Evolutionary conservation across 495 filamentous ascomycete species (phyloP).

Genomic region (Lasiosphaeris hirsuta): DNA sequence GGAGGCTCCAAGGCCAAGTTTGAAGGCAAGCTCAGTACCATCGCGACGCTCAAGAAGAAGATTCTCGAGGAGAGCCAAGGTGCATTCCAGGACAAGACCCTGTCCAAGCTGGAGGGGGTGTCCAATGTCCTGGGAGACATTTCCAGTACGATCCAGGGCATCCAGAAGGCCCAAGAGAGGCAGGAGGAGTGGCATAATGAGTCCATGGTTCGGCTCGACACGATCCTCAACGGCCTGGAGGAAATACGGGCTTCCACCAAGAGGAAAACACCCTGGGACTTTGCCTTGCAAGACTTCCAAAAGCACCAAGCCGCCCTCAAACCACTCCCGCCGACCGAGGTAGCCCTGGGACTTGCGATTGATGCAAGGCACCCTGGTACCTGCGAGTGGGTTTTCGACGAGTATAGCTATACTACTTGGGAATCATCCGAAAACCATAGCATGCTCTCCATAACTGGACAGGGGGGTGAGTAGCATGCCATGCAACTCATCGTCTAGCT

Average conservation of each 20-base stretch:
- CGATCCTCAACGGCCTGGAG: slow-evolving; percentile 17
- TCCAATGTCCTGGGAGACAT: slow-evolving; percentile 16
- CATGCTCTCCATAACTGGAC: slow-evolving; percentile 21
- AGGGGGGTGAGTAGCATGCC: slow-evolving; percentile 16
- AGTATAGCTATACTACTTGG: slow-evolving; percentile 10
- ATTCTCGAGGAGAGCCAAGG: slow-evolving; percentile 27
- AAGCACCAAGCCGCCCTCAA: slow-evolving; percentile 10
- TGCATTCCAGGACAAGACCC: slow-evolving; percentile 28
- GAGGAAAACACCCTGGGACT: slow-evolving; percentile 26
- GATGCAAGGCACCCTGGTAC: slow-evolving; percentile 19
- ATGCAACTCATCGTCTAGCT: too few relatives aligned
- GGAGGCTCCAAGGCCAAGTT: slow-evolving; percentile 26
- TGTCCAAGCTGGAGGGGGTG: slow-evolving; percentile 20
- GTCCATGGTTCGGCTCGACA: slow-evolving; percentile 12
- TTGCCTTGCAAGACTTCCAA: slow-evolving; percentile 22
- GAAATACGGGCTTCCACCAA: slow-evolving; percentile 23
- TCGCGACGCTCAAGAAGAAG: slow-evolving; percentile 24
- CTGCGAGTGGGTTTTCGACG: slow-evolving; percentile 23
- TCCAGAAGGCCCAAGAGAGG: slow-evolving; percentile 19
- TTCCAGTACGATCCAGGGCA: slow-evolving; percentile 14
- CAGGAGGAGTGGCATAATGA: slow-evolving; percentile 19
- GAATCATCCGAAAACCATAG: background rate
- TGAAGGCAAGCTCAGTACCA: slow-evolving; percentile 17
- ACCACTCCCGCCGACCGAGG: slow-evolving; percentile 3
- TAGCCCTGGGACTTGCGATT: slow-evolving; percentile 13